Evolutionary conservation across 345 rosid species (phyloP).

Genomic region (Arabis alpina): DNA sequence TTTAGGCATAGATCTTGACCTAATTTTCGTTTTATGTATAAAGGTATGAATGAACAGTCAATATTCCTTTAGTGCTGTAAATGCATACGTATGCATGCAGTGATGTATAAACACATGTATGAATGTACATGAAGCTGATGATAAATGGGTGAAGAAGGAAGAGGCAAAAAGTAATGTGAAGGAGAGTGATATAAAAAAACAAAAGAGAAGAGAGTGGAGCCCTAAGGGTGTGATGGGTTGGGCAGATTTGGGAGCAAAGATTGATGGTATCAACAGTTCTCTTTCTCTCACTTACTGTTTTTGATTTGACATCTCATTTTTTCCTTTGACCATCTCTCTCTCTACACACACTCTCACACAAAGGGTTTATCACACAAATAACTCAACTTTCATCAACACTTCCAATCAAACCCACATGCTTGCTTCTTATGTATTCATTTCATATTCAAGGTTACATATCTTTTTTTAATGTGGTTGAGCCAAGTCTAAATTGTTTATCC

Average conservation of each 20-base stretch:
- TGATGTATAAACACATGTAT: slow-evolving; percentile 34
- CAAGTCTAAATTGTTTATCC: neutral
- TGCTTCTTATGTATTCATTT: slow-evolving; percentile 27
- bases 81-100: slow-evolving; percentile 45
- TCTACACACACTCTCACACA: slow-evolving; percentile 37
- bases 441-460: slow-evolving; percentile 11
- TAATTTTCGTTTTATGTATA: slow-evolving; percentile 10
- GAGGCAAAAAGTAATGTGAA: slow-evolving; percentile 43
- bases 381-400: slow-evolving; percentile 40
- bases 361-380: slow-evolving; percentile 32
- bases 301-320: slow-evolving; percentile 48
- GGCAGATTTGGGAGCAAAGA: slow-evolving; percentile 51
- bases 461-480: neutral
- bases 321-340: slow-evolving; percentile 40
- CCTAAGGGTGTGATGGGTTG: slow-evolving; percentile 52
- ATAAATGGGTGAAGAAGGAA: slow-evolving; percentile 32
- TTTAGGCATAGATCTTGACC: slow-evolving; percentile 22
- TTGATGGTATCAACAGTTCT: slow-evolving; percentile 42
- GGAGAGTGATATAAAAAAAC: slow-evolving; percentile 32
- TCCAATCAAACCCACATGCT: slow-evolving; percentile 39
- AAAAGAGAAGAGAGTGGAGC: slow-evolving; percentile 48
- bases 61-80: slow-evolving; percentile 18
- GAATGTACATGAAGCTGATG: slow-evolving; percentile 30
- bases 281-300: slow-evolving; percentile 29
- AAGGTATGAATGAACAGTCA: slow-evolving; percentile 30